These are phyloP conservation scores for Dissophora ornata DNA, from an alignment of 192 early-diverging fungal genomes.

Conservation along the genomic window DNA sequence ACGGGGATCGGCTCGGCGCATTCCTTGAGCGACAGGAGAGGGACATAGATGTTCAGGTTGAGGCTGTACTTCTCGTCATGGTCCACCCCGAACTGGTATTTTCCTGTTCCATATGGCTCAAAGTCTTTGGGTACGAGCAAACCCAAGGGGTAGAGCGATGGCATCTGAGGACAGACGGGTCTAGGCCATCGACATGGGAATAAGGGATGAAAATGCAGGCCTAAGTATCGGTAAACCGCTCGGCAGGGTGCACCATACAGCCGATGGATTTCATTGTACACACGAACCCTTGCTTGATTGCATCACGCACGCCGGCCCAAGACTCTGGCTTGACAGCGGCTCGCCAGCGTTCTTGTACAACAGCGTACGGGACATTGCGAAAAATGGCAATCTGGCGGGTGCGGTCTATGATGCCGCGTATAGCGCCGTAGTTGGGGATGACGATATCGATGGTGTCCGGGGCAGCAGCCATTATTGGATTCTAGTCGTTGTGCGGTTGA, in stretches of 20 bases:
- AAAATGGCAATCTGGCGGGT: conserved; percentile 16
- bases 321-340: conserved; percentile 24
- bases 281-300: conserved; percentile 26
- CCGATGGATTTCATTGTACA: too few species aligned
- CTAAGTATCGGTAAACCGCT: too few species aligned
- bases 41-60: conserved; percentile 39
- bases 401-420: conserved; percentile 11
- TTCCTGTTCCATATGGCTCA: background rate
- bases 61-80: conserved; percentile 17
- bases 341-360: conserved; percentile 27
- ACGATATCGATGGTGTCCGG: conserved; percentile 21
- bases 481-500: too few species aligned
- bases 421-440: conserved; percentile 13
- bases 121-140: conserved; percentile 4
- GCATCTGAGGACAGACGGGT: conserved; percentile 17
- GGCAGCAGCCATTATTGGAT: background rate
- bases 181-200: background rate
- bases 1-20: conserved; percentile 16
- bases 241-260: too few species aligned
- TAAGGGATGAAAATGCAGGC: background rate
- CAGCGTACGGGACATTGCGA: conserved; percentile 24
- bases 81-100: conserved; percentile 21
- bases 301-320: conserved; percentile 31
- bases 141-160: background rate
- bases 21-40: background rate